Base-by-base conservation (phyloP, 371 early-diverging fungal species). In the Mortierella polycephala region DNA sequence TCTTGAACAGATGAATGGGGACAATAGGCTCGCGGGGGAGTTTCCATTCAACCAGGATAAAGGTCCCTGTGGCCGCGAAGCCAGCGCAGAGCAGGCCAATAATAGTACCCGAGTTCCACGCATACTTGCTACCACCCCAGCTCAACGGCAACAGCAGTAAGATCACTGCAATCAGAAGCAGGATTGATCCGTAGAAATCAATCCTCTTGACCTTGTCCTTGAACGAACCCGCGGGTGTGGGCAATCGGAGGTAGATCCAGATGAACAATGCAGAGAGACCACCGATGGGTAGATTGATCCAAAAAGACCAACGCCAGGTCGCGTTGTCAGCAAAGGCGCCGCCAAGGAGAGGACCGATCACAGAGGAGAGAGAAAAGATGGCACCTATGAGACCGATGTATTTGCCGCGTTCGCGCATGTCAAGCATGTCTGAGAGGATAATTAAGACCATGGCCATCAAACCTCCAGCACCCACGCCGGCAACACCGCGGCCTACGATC, bases 401-500 rank as follows among this genome's bases (percentile, higher is more conserved):
- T 12, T 84, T 83, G 56, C 86, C 86, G n/a, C 88, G 83, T 62
- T 86, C 75, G 12, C 71, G 68, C 76, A 74, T 69, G 57, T 72
- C 74, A 7, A 77, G 64, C 60, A 94, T 81, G 61, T 93, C 95
- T 0, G 92, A 85, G 42, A 94, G 89, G 58, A 94, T 89, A 51
- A 94, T 88, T 56, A 94, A 82, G 20, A 86, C 86, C 64, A 93
- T 76, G 10, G 90, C 84, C 39, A 92, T 82, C 11, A 95, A 75
- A 6, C 95, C 94, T 20, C 91, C 91, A 39, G 94, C 96, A 46
- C 98, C 96, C 41, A 92, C 69, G 21, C 95, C 95, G 11, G 93
- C 88, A 40, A 94, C 68, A 5, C 90, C 93, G 54, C 96, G 63
- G 10, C 89, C 91, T 21, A 88, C 75, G 21, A 96, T 95, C 18